Base-by-base conservation (phyloP, 352 stramenopile species). In the Blastocystis sp. region DNA sequence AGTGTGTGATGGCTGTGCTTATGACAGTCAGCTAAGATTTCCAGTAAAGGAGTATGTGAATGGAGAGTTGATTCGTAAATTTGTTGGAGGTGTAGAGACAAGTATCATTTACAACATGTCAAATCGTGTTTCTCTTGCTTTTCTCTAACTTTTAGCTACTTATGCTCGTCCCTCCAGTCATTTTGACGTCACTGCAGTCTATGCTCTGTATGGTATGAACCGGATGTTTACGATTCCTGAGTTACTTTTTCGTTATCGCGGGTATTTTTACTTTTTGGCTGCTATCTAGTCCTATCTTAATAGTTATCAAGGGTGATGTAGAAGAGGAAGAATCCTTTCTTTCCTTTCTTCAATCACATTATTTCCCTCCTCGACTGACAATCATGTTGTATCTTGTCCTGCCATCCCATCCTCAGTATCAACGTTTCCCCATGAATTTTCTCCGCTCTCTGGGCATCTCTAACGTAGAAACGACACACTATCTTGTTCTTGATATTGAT, bases 401-500 rank as follows among this genome's bases (percentile, higher is more conserved):
- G n/a, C 13, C 16, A 24, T 18, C 11, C 11, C 73, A 85, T 65
- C 73, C 73, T 0, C 53, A 85, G 13, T 85, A 85, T 45, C 20
- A 65, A 20, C 26, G 34, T 24, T 89, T 89, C 30, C 78, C 53
- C 53, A 50, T 89, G 43, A 89, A 89, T 43, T 43, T 79, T 8
- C 43, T 89, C 37, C 39, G 78, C 2, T 76, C 68, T 65, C 41
- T 65, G 1, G 78, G 53, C 0, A 89, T 89, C 41, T 30, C 47
- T 2, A 47, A 62, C 43, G 39, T 62, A 30, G 16, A 26, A 65
- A 89, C 78, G 9, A 89, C 54, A 0, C 78, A 89, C 53, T 89
- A 76, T 24, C n/a, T 64, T 8, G 50, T 78, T 63, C 47, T 79
- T 37, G 78, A 89, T 30, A 89, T 89, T 37, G 78, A 89, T 78